These are phyloP conservation scores for Trypanosoma vivax DNA, from an alignment of 208 protist genomes.

Conservation along the genomic window DNA sequence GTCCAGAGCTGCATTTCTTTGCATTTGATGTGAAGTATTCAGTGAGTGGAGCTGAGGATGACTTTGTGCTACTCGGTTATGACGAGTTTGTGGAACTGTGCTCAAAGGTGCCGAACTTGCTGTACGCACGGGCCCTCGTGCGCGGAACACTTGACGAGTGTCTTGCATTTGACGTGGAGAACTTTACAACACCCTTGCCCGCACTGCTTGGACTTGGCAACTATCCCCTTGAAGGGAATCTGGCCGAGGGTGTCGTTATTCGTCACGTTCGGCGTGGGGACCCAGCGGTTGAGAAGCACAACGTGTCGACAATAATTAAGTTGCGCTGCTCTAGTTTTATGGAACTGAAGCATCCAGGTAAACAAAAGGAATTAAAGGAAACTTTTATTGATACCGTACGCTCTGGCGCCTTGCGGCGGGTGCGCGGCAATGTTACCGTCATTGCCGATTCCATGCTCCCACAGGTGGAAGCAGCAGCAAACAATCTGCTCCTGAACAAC, in stretches of 20 bases:
- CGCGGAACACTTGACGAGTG: slow-evolving; percentile 78
- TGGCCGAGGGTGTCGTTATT: slow-evolving; percentile 86
- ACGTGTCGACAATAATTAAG: slow-evolving; percentile 84
- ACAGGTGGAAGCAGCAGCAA: slow-evolving; percentile 73
- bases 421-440: slow-evolving; percentile 58
- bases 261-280: slow-evolving; percentile 71
- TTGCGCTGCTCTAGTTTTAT: slow-evolving; percentile 83
- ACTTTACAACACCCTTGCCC: slow-evolving; percentile 77
- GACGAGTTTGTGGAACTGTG: slow-evolving; percentile 77
- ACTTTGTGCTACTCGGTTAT: slow-evolving; percentile 68
- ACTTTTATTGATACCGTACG: slow-evolving; percentile 85
- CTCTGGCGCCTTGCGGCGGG: slow-evolving; percentile 52
- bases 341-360: slow-evolving; percentile 86
- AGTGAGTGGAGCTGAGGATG: slow-evolving; percentile 64
- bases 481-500: slow-evolving; percentile 75
- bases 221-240: slow-evolving; percentile 82
- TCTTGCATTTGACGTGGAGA: slow-evolving; percentile 85
- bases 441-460: slow-evolving; percentile 74
- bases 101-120: slow-evolving; percentile 54
- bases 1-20: slow-evolving; percentile 83
- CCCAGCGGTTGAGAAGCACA: slow-evolving; percentile 50
- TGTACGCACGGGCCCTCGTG: slow-evolving; percentile 71
- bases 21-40: slow-evolving; percentile 86
- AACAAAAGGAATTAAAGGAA: slow-evolving; percentile 84
- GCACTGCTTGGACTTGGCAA: slow-evolving; percentile 80